These are phyloP conservation scores for Ascochyta fabae DNA, from an alignment of 2,329 filamentous ascomycete genomes.

Conservation along the genomic window DNA sequence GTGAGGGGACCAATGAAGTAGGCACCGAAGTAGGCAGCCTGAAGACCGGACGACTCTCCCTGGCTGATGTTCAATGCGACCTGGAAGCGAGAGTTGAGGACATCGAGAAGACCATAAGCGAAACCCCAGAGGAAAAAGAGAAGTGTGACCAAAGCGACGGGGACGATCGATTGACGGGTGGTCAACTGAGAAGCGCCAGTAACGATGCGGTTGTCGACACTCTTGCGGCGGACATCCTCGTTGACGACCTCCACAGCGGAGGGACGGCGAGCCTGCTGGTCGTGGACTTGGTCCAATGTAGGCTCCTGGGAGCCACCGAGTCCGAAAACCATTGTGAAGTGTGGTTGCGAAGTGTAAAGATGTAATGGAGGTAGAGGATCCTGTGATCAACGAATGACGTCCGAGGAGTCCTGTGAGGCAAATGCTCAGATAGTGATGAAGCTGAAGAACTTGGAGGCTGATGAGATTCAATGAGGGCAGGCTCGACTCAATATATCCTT, in stretches of 20 bases:
- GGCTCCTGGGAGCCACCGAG: slow-evolving; percentile 41
- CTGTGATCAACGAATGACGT: not conserved
- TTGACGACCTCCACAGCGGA: slow-evolving; percentile 45
- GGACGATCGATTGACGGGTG: slow-evolving; percentile 56
- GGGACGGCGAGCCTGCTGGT: slow-evolving; percentile 45
- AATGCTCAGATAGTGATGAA: slow-evolving; percentile 20
- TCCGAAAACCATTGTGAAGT: slow-evolving; percentile 36
- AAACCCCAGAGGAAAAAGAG: slow-evolving; percentile 62
- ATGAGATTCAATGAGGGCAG: slow-evolving; percentile 24
- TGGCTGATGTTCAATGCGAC: slow-evolving; percentile 53
- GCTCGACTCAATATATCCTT: slow-evolving; percentile 30
- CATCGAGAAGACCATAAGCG: slow-evolving; percentile 55
- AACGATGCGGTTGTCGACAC: slow-evolving; percentile 42
- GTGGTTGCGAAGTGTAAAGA: slow-evolving; percentile 6
- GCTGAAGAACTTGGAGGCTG: slow-evolving; percentile 30
- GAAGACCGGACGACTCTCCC: slow-evolving; percentile 66
- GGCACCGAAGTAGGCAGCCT: slow-evolving; percentile 69
- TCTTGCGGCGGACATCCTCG: slow-evolving; percentile 42
- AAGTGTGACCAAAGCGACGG: slow-evolving; percentile 55
- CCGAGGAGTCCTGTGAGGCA: slow-evolving; percentile 5
- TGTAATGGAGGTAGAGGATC: slow-evolving; percentile 3
- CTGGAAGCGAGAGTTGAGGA: slow-evolving; percentile 55
- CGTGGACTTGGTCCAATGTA: slow-evolving; percentile 44
- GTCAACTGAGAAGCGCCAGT: slow-evolving; percentile 51
- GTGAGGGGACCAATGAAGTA: slow-evolving; percentile 62